Evolutionary conservation across 2,329 filamentous ascomycete species (phyloP), one percentile per base, ranked within the genome.

Genomic region (Trichoderma atrobrunneum): DNA sequence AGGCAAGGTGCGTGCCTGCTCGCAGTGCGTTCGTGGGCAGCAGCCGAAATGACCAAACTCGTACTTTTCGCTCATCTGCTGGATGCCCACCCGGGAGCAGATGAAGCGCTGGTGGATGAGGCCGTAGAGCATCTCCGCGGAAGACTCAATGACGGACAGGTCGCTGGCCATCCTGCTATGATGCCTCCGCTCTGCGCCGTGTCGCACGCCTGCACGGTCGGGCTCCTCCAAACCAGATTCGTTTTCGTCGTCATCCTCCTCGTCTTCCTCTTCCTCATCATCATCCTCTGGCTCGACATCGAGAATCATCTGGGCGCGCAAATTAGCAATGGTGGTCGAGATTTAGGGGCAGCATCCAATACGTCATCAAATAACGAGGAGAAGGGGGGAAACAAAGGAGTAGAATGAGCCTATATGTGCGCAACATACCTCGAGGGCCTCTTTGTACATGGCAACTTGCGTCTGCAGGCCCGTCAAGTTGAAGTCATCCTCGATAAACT

Each of bases 401-500:
- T 1, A 24, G 21, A 54, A 54, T 14, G 48, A 24, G 10, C 16
- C 30, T 24, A 39, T 10, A 21, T 4, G 21, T 21, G 28, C 18
- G 68, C 68, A 18, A 70, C 72, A 16, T 54, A 91, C 89, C 86
- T 99, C 96, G 75, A 99, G 85, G 14, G 96, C 96, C 84, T 99
- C 96, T 84, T 98, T 99, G 83, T 99, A 99, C 93, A 98, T 97
- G 75, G 94, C 92, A 67, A 99, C 96, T 84, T 98, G 95, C 73
- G 91, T 93, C 83, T 97, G 94, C 78, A 99, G 87, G 64, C 96
- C 96, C 1, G 96, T 99, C 75, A 99, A 87, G 83, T 99, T 99
- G 87, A 99, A 99, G 83, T 99, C 96, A 90, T 99, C 96, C 82
- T 99, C 96, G 80, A 99, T 98, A 78, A 99, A 99, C 79, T 99